Conservation (phyloP, 345 rosid species). For the Hibiscus syriacus region DNA sequence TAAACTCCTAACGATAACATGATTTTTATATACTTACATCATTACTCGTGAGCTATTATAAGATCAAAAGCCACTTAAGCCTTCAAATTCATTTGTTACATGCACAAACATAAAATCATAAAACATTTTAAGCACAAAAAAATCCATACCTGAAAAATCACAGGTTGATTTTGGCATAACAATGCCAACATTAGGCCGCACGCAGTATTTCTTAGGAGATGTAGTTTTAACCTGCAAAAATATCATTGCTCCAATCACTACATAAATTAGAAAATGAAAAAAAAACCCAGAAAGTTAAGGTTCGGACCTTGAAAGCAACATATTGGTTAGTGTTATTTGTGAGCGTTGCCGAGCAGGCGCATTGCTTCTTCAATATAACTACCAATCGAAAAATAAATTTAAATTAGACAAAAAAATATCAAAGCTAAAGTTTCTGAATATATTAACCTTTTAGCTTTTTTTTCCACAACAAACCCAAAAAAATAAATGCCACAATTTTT, state of each 20-base stretch:
- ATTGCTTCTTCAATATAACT: constrained; percentile 92
- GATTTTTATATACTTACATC: neutral
- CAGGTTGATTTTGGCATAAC: constrained; percentile 54
- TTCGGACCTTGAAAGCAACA: constrained; percentile 94
- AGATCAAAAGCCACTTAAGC: constrained; percentile 1
- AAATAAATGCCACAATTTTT: neutral
- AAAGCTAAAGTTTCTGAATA: neutral
- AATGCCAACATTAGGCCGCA: constrained; percentile 84
- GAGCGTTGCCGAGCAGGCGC: constrained; percentile 60
- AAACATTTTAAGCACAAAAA: neutral
- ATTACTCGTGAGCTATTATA: neutral
- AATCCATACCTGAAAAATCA: constrained; percentile 58
- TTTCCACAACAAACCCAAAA: neutral
- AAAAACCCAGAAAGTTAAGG: constrained; percentile 4
- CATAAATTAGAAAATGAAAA: neutral
- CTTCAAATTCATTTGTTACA: neutral
- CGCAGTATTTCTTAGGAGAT: constrained; percentile 86
- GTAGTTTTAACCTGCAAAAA: constrained; percentile 90
- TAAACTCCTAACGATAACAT: neutral
- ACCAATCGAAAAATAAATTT: constrained; percentile 14
- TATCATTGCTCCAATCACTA: constrained; percentile 8
- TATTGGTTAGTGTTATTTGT: constrained; percentile 41
- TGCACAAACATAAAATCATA: neutral
- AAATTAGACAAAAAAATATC: constrained; percentile 1
- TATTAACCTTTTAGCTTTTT: neutral